Conservation (phyloP, 2,329 filamentous ascomycete species). For the Colletotrichum plurivorum region DNA sequence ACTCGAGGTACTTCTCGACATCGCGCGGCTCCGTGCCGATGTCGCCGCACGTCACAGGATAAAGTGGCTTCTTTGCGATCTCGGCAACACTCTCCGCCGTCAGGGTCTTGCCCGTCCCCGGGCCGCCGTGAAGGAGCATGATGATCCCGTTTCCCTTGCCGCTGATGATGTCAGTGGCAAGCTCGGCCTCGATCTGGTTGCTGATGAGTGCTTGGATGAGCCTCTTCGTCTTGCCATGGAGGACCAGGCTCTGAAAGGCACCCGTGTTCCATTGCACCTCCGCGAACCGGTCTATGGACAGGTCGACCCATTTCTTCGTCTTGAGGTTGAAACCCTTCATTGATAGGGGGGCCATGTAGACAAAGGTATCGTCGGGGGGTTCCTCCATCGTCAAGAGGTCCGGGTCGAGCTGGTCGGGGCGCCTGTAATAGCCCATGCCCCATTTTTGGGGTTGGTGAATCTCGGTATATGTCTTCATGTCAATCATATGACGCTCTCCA, state of each 20-base stretch:
- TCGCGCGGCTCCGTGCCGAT: background rate
- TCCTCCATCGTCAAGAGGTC: no score
- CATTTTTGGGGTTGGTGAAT: no score
- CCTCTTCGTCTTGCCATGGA: conserved; percentile 63
- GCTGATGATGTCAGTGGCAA: conserved; percentile 53
- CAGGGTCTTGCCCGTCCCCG: conserved; percentile 29
- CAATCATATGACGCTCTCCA: no score
- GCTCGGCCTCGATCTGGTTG: conserved; percentile 55
- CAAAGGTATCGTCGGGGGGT: no score
- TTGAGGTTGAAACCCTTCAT: conserved; percentile 37
- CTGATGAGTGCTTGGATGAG: conserved; percentile 64
- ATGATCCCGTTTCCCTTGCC: conserved; percentile 29
- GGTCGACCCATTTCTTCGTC: conserved; percentile 46
- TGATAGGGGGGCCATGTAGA: no score
- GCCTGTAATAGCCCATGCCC: no score
- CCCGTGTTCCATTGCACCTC: conserved; percentile 62
- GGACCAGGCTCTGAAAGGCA: conserved; percentile 63
- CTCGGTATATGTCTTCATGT: no score
- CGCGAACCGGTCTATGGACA: conserved; percentile 59
- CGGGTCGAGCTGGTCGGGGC: no score
- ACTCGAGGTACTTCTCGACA: conserved; percentile 1
- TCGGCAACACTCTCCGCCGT: conserved; percentile 42
- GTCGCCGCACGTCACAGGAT: conserved; percentile 30
- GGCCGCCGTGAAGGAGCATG: conserved; percentile 21
- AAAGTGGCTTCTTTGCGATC: conserved; percentile 18